A percentile compares a stretch with the other conserved stretches of the same genome.
phyloP scores from a whole-genome alignment of 768 basidiomycete genomes.

The Termitomyces sp. region DNA sequence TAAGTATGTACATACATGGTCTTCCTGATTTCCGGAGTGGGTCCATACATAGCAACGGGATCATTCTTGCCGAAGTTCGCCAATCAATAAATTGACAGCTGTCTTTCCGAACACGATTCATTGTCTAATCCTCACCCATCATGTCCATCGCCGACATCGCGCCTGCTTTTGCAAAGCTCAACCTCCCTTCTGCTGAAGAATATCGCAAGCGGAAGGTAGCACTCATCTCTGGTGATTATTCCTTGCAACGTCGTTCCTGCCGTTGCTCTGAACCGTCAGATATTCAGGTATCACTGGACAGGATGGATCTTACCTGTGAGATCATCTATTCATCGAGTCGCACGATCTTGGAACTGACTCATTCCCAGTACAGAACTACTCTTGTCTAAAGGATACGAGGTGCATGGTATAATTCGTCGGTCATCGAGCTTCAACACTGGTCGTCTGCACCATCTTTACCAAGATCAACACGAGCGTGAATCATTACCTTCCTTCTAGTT shows the following conservation, averaged over 20 bases:
- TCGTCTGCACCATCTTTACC: conserved; percentile 89
- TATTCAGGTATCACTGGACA: conserved; percentile 87
- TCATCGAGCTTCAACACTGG: conserved; percentile 98
- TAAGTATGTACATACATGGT: too few relatives aligned
- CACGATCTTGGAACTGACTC: conserved; percentile 6
- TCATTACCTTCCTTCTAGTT: conserved; percentile 11
- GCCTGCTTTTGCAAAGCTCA: conserved; percentile 47
- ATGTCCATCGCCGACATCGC: conserved; percentile 42
- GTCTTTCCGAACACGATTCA: neutral
- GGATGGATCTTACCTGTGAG: conserved; percentile 93
- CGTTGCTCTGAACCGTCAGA: conserved; percentile 10
- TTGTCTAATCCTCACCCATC: conserved; percentile 16
- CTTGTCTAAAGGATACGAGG: conserved; percentile 84
- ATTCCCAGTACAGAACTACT: conserved; percentile 72
- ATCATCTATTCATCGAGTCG: conserved; percentile 8
- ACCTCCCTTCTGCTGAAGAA: conserved; percentile 72
- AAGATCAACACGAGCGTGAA: conserved; percentile 89
- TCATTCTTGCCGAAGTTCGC: neutral
- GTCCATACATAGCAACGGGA: neutral
- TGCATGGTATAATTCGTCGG: conserved; percentile 94
- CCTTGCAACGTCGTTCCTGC: neutral
- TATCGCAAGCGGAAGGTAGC: conserved; percentile 92
- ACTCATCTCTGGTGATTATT: conserved; percentile 73
- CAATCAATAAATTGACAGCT: conserved; percentile 5
- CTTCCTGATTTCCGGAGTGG: too few relatives aligned